These are phyloP conservation scores for Chromosphaera perkinsii DNA, from an alignment of 208 protist genomes.

Conservation along the genomic window DNA sequence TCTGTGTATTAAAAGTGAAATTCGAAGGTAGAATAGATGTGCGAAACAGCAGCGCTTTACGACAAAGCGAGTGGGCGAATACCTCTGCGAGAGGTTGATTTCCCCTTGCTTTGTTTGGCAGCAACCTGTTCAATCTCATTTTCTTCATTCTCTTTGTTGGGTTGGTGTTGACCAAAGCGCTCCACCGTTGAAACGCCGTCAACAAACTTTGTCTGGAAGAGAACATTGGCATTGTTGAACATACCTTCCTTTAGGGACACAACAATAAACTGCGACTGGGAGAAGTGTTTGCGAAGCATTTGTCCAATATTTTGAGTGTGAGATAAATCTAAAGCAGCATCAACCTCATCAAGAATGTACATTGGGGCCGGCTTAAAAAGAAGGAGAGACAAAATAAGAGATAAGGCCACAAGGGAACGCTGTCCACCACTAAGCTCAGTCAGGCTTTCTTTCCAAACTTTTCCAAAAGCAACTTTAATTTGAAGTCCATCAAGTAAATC, in stretches of 20 bases:
- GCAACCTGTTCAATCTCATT: too few relatives aligned
- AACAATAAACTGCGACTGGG: slow-evolving; percentile 96
- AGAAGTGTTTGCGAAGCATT: slow-evolving; percentile 94
- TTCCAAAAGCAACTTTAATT: slow-evolving; percentile 88
- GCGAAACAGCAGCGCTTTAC: too few relatives aligned
- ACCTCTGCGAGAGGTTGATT: too few relatives aligned
- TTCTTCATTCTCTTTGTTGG: too few relatives aligned
- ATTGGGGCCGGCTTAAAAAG: slow-evolving; percentile 97
- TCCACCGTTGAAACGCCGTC: too few relatives aligned
- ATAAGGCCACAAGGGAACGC: slow-evolving; percentile 96
- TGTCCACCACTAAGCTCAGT: slow-evolving; percentile 98
- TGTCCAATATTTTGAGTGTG: slow-evolving; percentile 97
- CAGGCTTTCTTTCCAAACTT: slow-evolving; percentile 91
- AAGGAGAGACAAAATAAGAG: slow-evolving; percentile 95
- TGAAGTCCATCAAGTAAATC: slow-evolving; percentile 77
- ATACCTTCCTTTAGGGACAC: slow-evolving; percentile 98
- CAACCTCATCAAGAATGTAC: slow-evolving; percentile 99
- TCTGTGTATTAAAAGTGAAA: too few relatives aligned
- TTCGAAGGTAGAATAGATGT: too few relatives aligned
- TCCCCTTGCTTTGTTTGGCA: too few relatives aligned
- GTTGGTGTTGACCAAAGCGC: too few relatives aligned
- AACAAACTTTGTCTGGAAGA: slow-evolving; percentile 93
- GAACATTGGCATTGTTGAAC: slow-evolving; percentile 98
- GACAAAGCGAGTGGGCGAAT: too few relatives aligned
- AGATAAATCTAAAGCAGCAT: slow-evolving; percentile 96